A percentile compares a stretch with the other conserved stretches of the same genome.
Conservation (phyloP, 805 yeast genomes). For the Priceomyces fermenticarens region DNA sequence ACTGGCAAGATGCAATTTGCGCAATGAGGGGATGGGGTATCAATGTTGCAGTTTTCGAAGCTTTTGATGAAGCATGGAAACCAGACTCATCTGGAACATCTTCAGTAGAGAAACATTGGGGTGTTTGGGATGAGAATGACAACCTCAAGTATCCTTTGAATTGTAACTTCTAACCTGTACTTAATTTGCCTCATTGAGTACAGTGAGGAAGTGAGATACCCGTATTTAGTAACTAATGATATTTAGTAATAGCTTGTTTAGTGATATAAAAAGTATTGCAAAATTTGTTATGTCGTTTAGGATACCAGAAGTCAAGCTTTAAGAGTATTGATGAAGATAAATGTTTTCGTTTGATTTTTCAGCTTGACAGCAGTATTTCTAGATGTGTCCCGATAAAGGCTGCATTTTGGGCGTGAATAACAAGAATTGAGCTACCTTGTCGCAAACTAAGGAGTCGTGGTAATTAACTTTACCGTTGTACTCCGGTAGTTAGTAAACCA, state of each 20-base stretch:
- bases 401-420: no score
- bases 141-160: conserved; percentile 35
- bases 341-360: no score
- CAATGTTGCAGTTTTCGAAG: conserved; percentile 90
- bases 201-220: no score
- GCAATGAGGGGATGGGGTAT: conserved; percentile 96
- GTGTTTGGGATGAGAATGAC: conserved; percentile 65
- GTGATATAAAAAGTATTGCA: background rate
- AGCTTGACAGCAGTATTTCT: no score
- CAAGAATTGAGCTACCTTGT: no score
- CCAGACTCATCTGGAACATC: conserved; percentile 83
- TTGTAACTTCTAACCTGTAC: conserved; percentile 24
- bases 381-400: no score
- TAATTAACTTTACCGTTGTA: no score
- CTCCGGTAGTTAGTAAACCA: no score
- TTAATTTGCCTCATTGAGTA: background rate
- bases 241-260: background rate
- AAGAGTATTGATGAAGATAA: no score
- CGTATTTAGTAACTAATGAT: background rate
- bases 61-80: conserved; percentile 95
- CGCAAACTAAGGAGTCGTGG: no score
- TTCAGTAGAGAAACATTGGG: conserved; percentile 94
- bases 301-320: no score
- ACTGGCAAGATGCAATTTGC: conserved; percentile 88
- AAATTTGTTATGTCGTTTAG: background rate